These are phyloP conservation scores for Mortierella sp. DNA, from an alignment of 371 early-diverging fungal species.

Conservation along the genomic window DNA sequence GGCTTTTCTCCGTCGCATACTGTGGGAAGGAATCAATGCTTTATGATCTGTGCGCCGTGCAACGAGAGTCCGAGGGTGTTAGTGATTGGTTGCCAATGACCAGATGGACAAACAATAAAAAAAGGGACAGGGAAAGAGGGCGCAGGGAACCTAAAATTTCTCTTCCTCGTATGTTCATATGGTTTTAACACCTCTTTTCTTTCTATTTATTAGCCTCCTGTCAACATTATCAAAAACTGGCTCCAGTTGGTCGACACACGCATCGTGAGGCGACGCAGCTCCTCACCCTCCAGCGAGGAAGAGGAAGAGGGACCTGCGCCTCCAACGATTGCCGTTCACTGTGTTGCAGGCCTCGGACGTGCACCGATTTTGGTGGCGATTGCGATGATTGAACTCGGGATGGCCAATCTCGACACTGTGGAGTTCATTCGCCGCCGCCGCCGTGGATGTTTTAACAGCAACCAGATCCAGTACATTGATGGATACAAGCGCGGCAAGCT, in stretches of 20 bases:
- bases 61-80: not conserved
- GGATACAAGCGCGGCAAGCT: constrained; percentile 66
- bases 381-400: constrained; percentile 83
- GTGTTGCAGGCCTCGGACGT: constrained; percentile 85
- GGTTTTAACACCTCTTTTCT: not conserved
- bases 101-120: not conserved
- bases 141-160: no score
- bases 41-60: constrained; percentile 6
- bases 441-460: constrained; percentile 83
- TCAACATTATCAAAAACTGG: constrained; percentile 73
- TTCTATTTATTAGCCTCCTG: constrained; percentile 70
- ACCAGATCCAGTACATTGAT: constrained; percentile 79
- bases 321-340: constrained; percentile 83
- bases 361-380: constrained; percentile 81
- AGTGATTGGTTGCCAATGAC: not conserved
- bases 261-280: constrained; percentile 27
- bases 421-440: constrained; percentile 76
- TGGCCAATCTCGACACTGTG: constrained; percentile 81
- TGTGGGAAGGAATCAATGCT: no score
- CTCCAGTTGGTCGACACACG: constrained; percentile 70
- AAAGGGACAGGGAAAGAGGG: no score
- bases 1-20: no score
- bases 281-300: constrained; percentile 24
- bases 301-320: constrained; percentile 29
- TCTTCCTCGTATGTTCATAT: no score